These are phyloP conservation scores for Verticillium albo-atrum DNA, from an alignment of 2,329 filamentous ascomycete genomes.

Conservation along the genomic window DNA sequence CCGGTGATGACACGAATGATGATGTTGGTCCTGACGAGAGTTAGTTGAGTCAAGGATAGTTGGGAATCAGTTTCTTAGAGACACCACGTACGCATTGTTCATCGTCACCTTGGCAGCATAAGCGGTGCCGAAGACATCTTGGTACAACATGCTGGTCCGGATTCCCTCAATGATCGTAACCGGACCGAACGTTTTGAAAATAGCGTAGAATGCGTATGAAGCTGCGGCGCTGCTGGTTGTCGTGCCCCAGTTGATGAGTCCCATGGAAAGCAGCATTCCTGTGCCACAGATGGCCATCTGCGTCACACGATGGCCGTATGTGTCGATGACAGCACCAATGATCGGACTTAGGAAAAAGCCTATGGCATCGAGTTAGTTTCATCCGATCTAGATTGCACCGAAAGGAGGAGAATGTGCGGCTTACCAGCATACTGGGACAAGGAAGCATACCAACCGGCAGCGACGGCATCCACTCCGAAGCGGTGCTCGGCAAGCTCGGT, in stretches of 20 bases:
- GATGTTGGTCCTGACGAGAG: conserved; percentile 39
- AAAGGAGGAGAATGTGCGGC: neutral
- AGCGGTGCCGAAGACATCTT: conserved; percentile 46
- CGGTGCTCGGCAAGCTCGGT: conserved; percentile 52
- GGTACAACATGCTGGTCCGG: conserved; percentile 45
- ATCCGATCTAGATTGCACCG: too few species aligned
- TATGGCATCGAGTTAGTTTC: neutral
- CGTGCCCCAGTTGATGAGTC: conserved; percentile 42
- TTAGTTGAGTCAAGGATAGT: neutral
- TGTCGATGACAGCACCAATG: conserved; percentile 45
- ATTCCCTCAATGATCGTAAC: conserved; percentile 49
- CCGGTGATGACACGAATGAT: conserved; percentile 46
- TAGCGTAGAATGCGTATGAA: conserved; percentile 46
- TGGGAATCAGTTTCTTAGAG: neutral
- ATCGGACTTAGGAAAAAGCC: conserved; percentile 49
- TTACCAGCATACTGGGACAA: conserved; percentile 38
- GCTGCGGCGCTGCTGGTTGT: conserved; percentile 43
- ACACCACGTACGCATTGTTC: conserved; percentile 32
- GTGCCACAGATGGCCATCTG: conserved; percentile 37
- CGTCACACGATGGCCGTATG: conserved; percentile 42
- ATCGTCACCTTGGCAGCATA: conserved; percentile 49
- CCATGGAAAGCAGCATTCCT: conserved; percentile 49
- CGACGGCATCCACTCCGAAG: conserved; percentile 43
- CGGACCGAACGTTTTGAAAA: conserved; percentile 42
- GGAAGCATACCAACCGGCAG: conserved; percentile 51